Base-by-base conservation (phyloP, 768 basidiomycete species). In the Amanita pallidorosea region DNA sequence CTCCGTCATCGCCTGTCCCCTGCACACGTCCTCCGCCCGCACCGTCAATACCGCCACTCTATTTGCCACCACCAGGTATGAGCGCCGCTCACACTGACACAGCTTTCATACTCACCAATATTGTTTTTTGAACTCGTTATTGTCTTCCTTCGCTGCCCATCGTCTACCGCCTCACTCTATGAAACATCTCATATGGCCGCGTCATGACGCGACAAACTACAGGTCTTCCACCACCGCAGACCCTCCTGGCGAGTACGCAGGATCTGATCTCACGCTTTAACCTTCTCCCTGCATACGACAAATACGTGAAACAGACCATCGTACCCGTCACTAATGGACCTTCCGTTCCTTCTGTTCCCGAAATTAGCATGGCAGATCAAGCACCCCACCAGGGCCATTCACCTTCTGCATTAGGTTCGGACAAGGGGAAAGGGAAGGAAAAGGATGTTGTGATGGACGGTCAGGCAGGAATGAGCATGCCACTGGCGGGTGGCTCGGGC, bases 211-310 rank as follows among this genome's bases (percentile, higher is more conserved):
- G 47, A 46, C 53, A 13, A 42, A 45, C 25, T 51, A 52, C 56
- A 72, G 72, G 59, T 9, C 67, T 61, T 8, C 65, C 66, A 56
- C 67, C 64, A 20, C 72, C 72, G 45, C 65, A 68, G 35, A 74
- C 72, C 23, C 71, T 76, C 63, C 75, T 90, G 46, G 64, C 73
- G 36, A 86, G 87, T 67, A 88, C 88, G 1, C 79, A 90, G 60
- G 88, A 90, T 66, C 79, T 90, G 47, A 72, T 90, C 51, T 70
- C 76, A 41, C 81, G 82, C 54, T 86, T 90, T 58, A 70, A 76
- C 45, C 77, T 90, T 25, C 73, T 81, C 45, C 58, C 80, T 8
- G 80, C 85, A n/a, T 90, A 90, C 62, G 82, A 88, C 68, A 85
- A 81, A 60, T 84, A 89, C 59, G 88, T 89, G 46, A 74, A 81